Evolutionary conservation across 2,329 filamentous ascomycete species (phyloP).

Genomic region (Monosporascus sp.): DNA sequence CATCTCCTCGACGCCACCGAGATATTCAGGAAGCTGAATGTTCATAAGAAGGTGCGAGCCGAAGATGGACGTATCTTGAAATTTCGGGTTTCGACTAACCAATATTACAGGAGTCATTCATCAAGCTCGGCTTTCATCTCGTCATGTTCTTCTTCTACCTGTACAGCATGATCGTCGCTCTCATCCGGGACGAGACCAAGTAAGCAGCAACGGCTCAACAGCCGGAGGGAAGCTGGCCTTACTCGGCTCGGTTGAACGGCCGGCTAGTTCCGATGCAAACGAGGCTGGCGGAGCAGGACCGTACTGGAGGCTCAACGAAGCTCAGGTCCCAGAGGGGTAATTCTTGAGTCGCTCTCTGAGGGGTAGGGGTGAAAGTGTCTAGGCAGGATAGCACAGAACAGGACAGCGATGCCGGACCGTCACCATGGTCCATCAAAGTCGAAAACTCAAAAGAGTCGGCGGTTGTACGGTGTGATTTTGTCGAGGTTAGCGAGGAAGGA

Average conservation of each 20-base stretch:
- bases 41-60: conserved; percentile 84
- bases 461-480: neutral
- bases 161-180: conserved; percentile 95
- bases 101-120: conserved; percentile 77
- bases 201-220: conserved; percentile 38
- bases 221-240: conserved; percentile 8
- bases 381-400: neutral
- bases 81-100: conserved; percentile 5
- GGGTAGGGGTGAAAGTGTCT: neutral
- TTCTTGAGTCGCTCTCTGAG: neutral
- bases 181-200: conserved; percentile 91
- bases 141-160: conserved; percentile 99
- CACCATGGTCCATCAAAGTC: neutral
- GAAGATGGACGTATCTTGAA: neutral
- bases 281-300: neutral
- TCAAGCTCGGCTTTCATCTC: conserved; percentile 97
- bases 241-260: neutral
- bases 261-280: neutral
- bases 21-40: conserved; percentile 98
- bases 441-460: neutral
- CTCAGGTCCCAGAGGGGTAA: neutral
- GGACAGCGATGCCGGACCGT: neutral
- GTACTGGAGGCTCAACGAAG: neutral
- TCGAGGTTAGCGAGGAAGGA: too few relatives aligned
- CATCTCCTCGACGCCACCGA: conserved; percentile 96